Base-by-base conservation (phyloP, 306 rosid species). In the Betula pendula region DNA sequence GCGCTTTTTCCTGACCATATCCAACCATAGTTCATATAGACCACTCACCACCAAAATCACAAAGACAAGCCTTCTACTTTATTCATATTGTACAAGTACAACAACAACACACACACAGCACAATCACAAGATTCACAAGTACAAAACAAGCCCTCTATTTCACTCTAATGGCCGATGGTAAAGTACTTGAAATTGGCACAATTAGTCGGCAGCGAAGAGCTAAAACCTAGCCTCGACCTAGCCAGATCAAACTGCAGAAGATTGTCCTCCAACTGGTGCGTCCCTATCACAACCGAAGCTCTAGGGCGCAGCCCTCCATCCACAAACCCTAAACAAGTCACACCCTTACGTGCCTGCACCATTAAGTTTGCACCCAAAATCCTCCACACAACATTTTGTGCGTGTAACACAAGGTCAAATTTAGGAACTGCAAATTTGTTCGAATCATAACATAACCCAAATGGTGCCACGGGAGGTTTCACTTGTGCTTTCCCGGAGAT, bases 151-250 rank as follows among this genome's bases (percentile, higher is more conserved):
- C 10, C 48, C 13, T 44, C 15, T 45, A 45, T 13, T 11, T 38
- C 6, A 33, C 12, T 44, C 15, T 27, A 68, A 10, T 65, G 29
- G 52, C 38, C 6, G 50, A 14, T 2, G 51, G 51, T 38, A 55
- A 82, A 74, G 74, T 84, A n/a, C n/a, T n/a, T 76, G 27, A 83
- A 88, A 73, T 74, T 68, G 78, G 77, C 66, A 84, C 92, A 91
- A 5, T 60, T 86, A 12, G 85, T 55, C 68, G 84, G 29, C 49
- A 87, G 55, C 2, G 83, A 83, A 50, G 65, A 74, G 75, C 79
- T 86, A 15, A 89, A 84, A 0, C 90, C 94, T 16, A 91, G 33
- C 70, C 63, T 86, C 0, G 90, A 89, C 69, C 38, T 78, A 0
- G 59, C 81, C 20, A 87, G 58, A 58, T 91, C 96, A 1, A 89